Evolutionary conservation across 805 yeast species (phyloP).

Genomic region (Candida maris): DNA sequence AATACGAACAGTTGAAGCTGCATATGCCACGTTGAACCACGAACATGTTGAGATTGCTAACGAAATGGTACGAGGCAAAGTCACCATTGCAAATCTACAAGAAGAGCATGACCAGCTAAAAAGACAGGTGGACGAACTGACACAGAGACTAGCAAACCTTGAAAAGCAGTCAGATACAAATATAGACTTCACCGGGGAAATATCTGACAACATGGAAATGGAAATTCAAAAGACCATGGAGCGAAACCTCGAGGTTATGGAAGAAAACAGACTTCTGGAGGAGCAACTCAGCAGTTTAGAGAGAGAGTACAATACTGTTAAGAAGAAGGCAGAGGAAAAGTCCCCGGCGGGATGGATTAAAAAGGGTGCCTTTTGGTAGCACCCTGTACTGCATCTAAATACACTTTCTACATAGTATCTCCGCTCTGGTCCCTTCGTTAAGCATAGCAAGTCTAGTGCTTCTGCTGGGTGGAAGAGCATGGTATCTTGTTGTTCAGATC

Average conservation of each 20-base stretch:
- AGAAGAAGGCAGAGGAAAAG: slow-evolving; percentile 36
- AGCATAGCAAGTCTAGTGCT: too few species aligned
- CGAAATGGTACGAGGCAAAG: slow-evolving; percentile 76
- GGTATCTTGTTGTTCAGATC: too few species aligned
- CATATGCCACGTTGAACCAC: slow-evolving; percentile 63
- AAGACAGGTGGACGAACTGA: slow-evolving; percentile 45
- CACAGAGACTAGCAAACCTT: slow-evolving; percentile 36
- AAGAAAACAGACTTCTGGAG: slow-evolving; percentile 53
- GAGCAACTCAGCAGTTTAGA: slow-evolving; percentile 46
- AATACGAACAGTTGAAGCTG: slow-evolving; percentile 66
- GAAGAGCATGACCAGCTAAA: slow-evolving; percentile 69
- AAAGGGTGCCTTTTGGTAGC: slow-evolving; percentile 27
- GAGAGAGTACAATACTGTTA: slow-evolving; percentile 20
- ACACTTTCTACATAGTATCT: too few species aligned
- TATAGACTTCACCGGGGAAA: slow-evolving; percentile 28
- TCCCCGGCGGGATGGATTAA: slow-evolving; percentile 34
- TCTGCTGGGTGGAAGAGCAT: too few species aligned
- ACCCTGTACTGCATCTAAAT: neutral
- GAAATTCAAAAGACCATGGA: slow-evolving; percentile 60
- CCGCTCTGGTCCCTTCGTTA: too few species aligned
- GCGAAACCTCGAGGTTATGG: slow-evolving; percentile 64
- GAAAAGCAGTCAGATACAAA: slow-evolving; percentile 24
- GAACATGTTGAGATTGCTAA: slow-evolving; percentile 88
- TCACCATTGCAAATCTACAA: slow-evolving; percentile 65
- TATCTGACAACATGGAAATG: slow-evolving; percentile 35